phyloP scores from a whole-genome alignment of 179 eudicot species.

The Camellia oleifera region DNA sequence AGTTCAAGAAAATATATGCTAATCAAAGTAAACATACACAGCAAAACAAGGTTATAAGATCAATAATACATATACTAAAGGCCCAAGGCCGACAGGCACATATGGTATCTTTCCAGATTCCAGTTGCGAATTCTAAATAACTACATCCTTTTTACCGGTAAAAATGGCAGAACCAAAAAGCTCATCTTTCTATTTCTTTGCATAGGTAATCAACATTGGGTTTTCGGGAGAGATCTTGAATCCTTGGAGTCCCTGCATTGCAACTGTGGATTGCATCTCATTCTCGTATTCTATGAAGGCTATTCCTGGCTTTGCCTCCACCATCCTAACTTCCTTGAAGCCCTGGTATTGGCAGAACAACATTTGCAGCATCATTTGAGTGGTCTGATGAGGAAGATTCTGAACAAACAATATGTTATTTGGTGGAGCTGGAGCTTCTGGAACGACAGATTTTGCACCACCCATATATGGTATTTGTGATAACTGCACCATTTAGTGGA shows the following conservation, averaged over 20 bases:
- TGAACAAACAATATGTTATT: slow-evolving; percentile 81
- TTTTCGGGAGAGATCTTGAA: slow-evolving; percentile 67
- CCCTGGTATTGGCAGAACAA: slow-evolving; percentile 80
- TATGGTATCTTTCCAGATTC: neutral
- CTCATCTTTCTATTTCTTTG: slow-evolving; percentile 61
- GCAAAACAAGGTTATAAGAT: neutral
- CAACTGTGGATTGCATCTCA: slow-evolving; percentile 81
- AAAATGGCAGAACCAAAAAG: neutral
- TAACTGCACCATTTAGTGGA: slow-evolving; percentile 46
- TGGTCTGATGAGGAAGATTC: slow-evolving; percentile 88
- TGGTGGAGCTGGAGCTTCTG: slow-evolving; percentile 89
- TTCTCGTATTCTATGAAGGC: slow-evolving; percentile 89
- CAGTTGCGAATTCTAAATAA: neutral
- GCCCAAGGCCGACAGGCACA: neutral
- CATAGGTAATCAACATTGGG: slow-evolving; percentile 81
- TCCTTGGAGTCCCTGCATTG: slow-evolving; percentile 83
- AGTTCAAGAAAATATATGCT: neutral
- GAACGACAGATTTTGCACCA: slow-evolving; percentile 58
- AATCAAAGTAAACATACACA: neutral
- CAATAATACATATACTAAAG: neutral
- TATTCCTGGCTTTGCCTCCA: slow-evolving; percentile 93
- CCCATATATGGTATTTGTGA: slow-evolving; percentile 76
- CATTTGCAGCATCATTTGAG: slow-evolving; percentile 79
- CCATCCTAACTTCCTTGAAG: slow-evolving; percentile 94
- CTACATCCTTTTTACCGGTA: neutral